Base-by-base conservation (phyloP, 2,329 filamentous ascomycete genomes). In the Calonectria multiphialidica region DNA sequence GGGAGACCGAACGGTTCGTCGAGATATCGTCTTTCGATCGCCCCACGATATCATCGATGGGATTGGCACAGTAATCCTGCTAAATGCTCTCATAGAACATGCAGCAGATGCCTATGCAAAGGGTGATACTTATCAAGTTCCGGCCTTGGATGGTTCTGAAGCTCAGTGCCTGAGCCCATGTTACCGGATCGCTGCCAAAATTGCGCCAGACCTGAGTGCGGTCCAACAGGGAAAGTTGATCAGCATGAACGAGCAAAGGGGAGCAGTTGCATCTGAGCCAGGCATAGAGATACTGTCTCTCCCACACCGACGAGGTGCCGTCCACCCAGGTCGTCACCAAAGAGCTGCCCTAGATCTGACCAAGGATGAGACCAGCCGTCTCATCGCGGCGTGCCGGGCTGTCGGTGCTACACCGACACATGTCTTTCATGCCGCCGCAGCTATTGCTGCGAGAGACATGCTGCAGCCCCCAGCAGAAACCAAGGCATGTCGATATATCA, bases 31-130 rank as follows among this genome's bases (percentile, higher is more conserved):
- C 5, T 75, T 86, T 18, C 81, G 83, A 1, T 82, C 81, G 2
- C 82, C 82, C 0, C 84, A 85, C 62, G 82, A 85, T 13, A 80
- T 85, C n/a, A 81, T 85, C 7, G 84, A 86, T 37, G 84, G 84
- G 0, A 81, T 85, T 2, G 84, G 84, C 7, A 82, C 83, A 2
- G 77, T 85, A 4, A 77, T 79, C 3, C 73, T 85, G 2, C 72
- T 84, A 30, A 77, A 84, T 64, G 82, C 79, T n/a, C 73, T 82
- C 2, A 61, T 82, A 8, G 15, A 37, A 3, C 74, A 78, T 42
- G 77, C 80, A 0, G 71, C 80, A 0, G 57, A 78, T 5, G 79
- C 80, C 0, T 80, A 79, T 21, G 33, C 66, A 0, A 35, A 76
- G 5, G 74, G 72, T 0, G 66, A 72, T 3, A 23, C 37, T 1